Percentiles rank a stretch among this genome's conserved stretches.
Conservation (phyloP, 371 early-diverging fungal genomes). For the Apophysomyces trapeziformis region DNA sequence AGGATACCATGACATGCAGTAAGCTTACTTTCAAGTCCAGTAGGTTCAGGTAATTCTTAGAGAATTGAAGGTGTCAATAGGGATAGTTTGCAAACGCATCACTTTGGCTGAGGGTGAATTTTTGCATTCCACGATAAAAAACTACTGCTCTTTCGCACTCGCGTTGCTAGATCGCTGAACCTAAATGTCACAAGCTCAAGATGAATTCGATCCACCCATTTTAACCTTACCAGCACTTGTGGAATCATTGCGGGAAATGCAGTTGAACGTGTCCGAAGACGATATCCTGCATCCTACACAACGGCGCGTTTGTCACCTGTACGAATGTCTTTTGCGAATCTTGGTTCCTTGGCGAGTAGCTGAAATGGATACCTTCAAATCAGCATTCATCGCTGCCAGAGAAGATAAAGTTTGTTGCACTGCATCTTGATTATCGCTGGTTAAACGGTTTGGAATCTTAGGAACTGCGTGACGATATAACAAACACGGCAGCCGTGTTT, state of each 20-base stretch:
- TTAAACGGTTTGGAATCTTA: neutral
- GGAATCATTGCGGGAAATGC: slow-evolving; percentile 21
- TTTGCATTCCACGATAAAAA: neutral
- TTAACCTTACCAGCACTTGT: slow-evolving; percentile 17
- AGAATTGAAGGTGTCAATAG: no score
- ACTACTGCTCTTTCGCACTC: slow-evolving; percentile 11
- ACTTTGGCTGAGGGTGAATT: no score
- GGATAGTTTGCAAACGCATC: no score
- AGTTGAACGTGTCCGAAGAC: slow-evolving; percentile 20
- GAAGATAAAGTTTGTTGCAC: neutral
- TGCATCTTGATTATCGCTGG: slow-evolving; percentile 1
- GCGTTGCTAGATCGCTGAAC: no score
- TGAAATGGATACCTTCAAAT: slow-evolving; percentile 9
- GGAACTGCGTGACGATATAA: slow-evolving; percentile 8
- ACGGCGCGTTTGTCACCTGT: slow-evolving; percentile 20
- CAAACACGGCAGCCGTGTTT: neutral
- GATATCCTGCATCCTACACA: slow-evolving; percentile 30
- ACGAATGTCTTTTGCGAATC: slow-evolving; percentile 20
- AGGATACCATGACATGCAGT: no score
- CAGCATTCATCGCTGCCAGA: neutral
- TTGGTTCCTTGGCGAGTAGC: slow-evolving; percentile 20
- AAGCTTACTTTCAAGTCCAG: no score
- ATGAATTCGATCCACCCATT: slow-evolving; percentile 18
- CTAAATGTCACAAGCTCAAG: neutral
- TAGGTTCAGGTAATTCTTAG: no score